Conservation (phyloP, 257 asterid species). For the Capsicum pubescens region DNA sequence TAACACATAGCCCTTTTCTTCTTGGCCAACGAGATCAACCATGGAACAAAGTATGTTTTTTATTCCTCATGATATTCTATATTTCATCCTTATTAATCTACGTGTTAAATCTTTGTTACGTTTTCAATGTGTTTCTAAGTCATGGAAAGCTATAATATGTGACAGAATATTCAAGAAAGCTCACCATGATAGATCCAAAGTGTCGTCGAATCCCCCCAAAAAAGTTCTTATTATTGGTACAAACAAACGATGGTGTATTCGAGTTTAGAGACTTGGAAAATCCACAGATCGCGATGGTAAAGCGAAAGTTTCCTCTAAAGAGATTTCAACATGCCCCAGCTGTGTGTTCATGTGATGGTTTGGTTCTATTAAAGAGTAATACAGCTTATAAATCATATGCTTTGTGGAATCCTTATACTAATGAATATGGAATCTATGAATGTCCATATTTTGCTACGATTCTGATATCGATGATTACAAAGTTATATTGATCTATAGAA, state of each 20-base stretch:
- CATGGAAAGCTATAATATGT: not conserved
- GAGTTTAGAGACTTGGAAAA: not conserved
- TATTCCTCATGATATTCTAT: not conserved
- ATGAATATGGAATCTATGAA: not conserved
- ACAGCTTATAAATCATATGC: not conserved
- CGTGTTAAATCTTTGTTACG: not conserved
- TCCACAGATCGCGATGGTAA: not conserved
- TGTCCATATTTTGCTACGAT: too few species aligned
- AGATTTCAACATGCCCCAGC: not conserved
- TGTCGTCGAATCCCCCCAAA: not conserved
- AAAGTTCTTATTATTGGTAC: not conserved
- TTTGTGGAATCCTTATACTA: constrained; percentile 21
- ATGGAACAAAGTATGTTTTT: not conserved
- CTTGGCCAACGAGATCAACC: not conserved
- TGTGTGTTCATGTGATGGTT: not conserved
- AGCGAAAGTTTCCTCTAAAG: constrained; percentile 10
- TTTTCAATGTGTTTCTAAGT: not conserved
- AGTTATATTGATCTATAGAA: not conserved
- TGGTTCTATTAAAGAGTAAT: not conserved
- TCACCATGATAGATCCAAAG: not conserved
- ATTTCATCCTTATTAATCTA: not conserved
- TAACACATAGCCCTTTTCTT: not conserved
- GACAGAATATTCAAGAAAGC: not conserved
- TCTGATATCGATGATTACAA: too few species aligned
- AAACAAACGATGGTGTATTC: not conserved